A percentile compares a stretch with the other conserved stretches of the same genome.
Conservation (phyloP, 306 rosid species). For the Prunus fruticosa region DNA sequence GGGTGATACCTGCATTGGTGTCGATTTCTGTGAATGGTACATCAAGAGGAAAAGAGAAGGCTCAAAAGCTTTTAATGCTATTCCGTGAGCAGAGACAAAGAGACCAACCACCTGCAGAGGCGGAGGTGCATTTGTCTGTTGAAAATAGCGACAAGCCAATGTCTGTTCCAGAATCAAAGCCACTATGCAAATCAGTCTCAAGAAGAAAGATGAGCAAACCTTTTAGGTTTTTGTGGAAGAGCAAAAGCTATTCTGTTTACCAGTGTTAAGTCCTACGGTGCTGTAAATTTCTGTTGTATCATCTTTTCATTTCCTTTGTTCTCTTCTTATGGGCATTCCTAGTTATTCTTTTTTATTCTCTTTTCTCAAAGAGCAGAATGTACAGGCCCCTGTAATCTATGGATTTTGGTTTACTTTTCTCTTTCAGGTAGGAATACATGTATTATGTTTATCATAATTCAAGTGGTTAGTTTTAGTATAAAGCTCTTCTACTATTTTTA, state of each 20-base stretch:
- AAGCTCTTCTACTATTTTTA: not conserved
- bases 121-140: slow-evolving; percentile 31
- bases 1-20: slow-evolving; percentile 93
- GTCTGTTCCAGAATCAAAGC: slow-evolving; percentile 57
- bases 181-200: slow-evolving; percentile 68
- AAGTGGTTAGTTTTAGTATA: slow-evolving; percentile 9
- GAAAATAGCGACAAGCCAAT: slow-evolving; percentile 41
- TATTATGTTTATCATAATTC: slow-evolving; percentile 33
- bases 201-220: slow-evolving; percentile 69
- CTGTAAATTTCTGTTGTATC: slow-evolving; percentile 63
- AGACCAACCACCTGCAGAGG: slow-evolving; percentile 47
- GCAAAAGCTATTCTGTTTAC: slow-evolving; percentile 78
- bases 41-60: slow-evolving; percentile 75
- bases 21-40: slow-evolving; percentile 91
- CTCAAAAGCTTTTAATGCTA: slow-evolving; percentile 85
- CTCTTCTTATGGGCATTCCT: slow-evolving; percentile 37
- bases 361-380: slow-evolving; percentile 56
- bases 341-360: slow-evolving; percentile 19
- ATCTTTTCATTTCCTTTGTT: slow-evolving; percentile 29
- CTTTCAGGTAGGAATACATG: slow-evolving; percentile 35
- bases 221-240: slow-evolving; percentile 75
- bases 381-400: slow-evolving; percentile 81
- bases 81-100: slow-evolving; percentile 87
- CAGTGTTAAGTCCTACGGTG: slow-evolving; percentile 63
- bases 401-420: slow-evolving; percentile 48